Evolutionary conservation across 2,329 filamentous ascomycete species (phyloP).

Genomic region (Diaporthe citrichinensis): DNA sequence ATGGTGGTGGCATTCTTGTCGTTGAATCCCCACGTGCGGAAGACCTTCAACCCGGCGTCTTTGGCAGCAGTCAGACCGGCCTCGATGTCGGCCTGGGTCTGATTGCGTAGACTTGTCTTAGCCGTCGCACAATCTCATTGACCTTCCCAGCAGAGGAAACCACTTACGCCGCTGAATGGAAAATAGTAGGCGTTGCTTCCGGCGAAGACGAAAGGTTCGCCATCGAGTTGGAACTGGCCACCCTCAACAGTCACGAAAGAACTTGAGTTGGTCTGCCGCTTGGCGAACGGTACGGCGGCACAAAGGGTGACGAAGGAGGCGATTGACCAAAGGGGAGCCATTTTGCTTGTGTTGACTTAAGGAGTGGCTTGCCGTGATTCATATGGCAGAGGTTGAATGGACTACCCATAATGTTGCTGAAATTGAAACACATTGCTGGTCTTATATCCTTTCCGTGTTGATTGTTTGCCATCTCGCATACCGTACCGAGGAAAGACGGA

Average conservation of each 20-base stretch:
- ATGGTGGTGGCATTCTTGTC: constrained; percentile 66
- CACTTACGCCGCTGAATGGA: constrained; percentile 19
- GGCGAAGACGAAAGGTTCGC: constrained; percentile 45
- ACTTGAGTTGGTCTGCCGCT: constrained; percentile 13
- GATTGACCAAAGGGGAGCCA: constrained; percentile 22
- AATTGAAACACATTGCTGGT: not conserved
- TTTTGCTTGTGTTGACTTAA: not conserved
- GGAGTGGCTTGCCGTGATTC: not conserved
- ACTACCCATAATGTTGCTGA: not conserved
- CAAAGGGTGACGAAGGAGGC: constrained; percentile 23
- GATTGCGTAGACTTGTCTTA: not conserved
- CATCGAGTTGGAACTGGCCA: constrained; percentile 66
- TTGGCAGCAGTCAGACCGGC: constrained; percentile 61
- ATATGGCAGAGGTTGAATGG: no score
- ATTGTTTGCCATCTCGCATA: constrained; percentile 20
- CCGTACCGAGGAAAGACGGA: constrained; percentile 29
- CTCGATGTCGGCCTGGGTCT: constrained; percentile 56
- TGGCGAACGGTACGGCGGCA: constrained; percentile 2
- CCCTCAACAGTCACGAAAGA: constrained; percentile 64
- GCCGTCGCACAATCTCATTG: no score
- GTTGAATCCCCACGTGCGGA: constrained; percentile 72
- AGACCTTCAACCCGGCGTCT: constrained; percentile 64
- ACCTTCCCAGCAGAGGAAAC: fast-evolving
- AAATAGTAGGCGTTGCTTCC: constrained; percentile 23
- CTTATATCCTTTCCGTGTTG: not conserved